These are phyloP conservation scores for Sugiyamaella pinicola DNA, from an alignment of 1,139 yeast genomes.

Conservation along the genomic window DNA sequence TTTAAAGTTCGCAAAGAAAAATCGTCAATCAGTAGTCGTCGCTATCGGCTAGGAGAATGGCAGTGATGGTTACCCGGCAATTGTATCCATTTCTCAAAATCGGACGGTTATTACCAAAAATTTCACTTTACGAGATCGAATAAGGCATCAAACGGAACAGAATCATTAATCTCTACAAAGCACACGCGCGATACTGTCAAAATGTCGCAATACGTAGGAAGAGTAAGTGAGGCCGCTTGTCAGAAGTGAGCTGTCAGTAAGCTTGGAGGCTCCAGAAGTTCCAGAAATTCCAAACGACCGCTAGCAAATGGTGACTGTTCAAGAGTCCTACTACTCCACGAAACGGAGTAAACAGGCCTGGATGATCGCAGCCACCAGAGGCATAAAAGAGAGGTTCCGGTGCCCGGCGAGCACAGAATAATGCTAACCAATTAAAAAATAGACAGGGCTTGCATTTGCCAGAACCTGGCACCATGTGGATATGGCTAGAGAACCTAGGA, in stretches of 20 bases:
- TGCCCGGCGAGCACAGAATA: too few relatives aligned
- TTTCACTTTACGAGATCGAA: slow-evolving; percentile 8
- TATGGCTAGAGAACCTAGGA: slow-evolving; percentile 77
- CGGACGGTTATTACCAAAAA: slow-evolving; percentile 6
- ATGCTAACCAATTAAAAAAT: slow-evolving; percentile 8
- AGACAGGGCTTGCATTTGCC: slow-evolving; percentile 74
- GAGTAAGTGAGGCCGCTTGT: slow-evolving; percentile 29
- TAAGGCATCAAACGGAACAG: background rate
- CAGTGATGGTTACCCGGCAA: slow-evolving; percentile 3
- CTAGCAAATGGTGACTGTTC: too few relatives aligned
- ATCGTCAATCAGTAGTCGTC: too few relatives aligned
- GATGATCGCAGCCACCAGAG: too few relatives aligned
- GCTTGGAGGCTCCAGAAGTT: too few relatives aligned
- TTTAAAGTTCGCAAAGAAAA: too few relatives aligned
- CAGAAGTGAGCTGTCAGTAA: too few relatives aligned
- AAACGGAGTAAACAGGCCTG: too few relatives aligned
- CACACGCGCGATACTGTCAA: background rate
- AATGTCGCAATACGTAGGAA: slow-evolving; percentile 42
- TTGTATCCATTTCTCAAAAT: background rate
- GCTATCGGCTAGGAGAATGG: background rate
- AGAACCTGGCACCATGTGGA: slow-evolving; percentile 97
- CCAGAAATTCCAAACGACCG: too few relatives aligned
- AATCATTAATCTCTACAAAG: background rate
- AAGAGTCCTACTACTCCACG: too few relatives aligned
- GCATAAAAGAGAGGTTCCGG: background rate